These are phyloP conservation scores for Microbotryum lychnidis-dioicae DNA, from an alignment of 1,284 basidiomycete species.

Conservation along the genomic window DNA sequence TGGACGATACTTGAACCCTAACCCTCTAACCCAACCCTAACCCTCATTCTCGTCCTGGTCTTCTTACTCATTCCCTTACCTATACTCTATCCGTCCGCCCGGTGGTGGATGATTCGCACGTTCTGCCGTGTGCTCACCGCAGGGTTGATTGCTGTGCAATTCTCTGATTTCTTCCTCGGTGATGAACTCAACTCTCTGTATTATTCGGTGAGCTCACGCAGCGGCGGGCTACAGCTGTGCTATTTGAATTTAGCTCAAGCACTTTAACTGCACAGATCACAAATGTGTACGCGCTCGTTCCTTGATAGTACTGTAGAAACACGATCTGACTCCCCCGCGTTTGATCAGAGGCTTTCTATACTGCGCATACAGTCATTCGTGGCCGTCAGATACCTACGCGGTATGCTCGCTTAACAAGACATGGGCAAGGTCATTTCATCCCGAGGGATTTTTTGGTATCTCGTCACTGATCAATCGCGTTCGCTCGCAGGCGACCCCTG, in stretches of 20 bases:
- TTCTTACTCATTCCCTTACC: slow-evolving; percentile 71
- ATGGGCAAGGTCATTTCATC: slow-evolving; percentile 3
- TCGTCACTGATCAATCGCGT: too few species aligned
- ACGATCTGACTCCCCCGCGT: slow-evolving; percentile 2
- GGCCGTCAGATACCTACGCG: slow-evolving; percentile 8
- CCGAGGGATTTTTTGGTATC: too few species aligned
- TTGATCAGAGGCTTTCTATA: slow-evolving; percentile 10
- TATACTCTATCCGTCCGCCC: slow-evolving; percentile 45
- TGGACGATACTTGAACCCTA: slow-evolving; percentile 17
- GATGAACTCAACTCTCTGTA: slow-evolving; percentile 29
- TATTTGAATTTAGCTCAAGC: too few species aligned
- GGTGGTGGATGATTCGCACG: slow-evolving; percentile 28
- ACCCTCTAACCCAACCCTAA: too few species aligned
- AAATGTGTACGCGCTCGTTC: too few species aligned
- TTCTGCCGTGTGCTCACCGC: slow-evolving; percentile 20
- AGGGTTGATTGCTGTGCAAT: slow-evolving; percentile 27
- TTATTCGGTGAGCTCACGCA: slow-evolving; percentile 11
- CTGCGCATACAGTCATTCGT: slow-evolving; percentile 25
- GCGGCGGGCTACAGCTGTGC: too few species aligned
- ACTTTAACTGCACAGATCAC: too few species aligned
- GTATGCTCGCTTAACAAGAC: slow-evolving; percentile 27
- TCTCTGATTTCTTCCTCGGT: slow-evolving; percentile 31
- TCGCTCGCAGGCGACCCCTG: slow-evolving; percentile 4
- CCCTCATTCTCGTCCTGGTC: slow-evolving; percentile 50
- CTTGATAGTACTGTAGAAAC: neutral